phyloP scores from a whole-genome alignment of 164 flowering plant genomes.

The Hamamelis virginiana region DNA sequence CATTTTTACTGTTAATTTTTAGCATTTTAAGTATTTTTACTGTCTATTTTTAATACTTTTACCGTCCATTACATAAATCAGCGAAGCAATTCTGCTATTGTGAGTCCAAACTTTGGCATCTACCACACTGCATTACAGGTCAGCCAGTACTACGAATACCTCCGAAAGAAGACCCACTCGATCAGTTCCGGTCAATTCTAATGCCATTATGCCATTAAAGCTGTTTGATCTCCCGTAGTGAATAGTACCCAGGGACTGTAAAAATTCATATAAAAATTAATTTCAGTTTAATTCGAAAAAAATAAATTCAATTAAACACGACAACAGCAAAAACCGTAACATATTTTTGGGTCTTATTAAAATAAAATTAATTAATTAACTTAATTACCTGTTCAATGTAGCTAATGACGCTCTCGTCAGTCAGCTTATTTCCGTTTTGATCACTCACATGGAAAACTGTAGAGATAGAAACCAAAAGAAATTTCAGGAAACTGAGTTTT shows the following conservation, averaged over 20 bases:
- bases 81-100: slow-evolving; percentile 70
- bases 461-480: not conserved
- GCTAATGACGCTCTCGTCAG: slow-evolving; percentile 69
- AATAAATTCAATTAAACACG: not conserved
- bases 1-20: too few species aligned
- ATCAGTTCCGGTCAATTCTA: slow-evolving; percentile 80
- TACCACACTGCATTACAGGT: slow-evolving; percentile 65
- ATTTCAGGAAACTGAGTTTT: too few species aligned
- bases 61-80: slow-evolving; percentile 60
- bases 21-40: too few species aligned
- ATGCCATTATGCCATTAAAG: slow-evolving; percentile 60
- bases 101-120: slow-evolving; percentile 87
- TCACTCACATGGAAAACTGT: slow-evolving; percentile 96
- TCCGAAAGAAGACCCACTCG: slow-evolving; percentile 76
- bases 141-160: slow-evolving; percentile 71
- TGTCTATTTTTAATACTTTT: too few species aligned
- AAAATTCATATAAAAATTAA: not conserved
- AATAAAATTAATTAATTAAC: not conserved
- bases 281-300: not conserved
- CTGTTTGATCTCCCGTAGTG: slow-evolving; percentile 31
- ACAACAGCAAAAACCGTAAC: not conserved
- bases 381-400: slow-evolving; percentile 74
- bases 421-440: slow-evolving; percentile 71
- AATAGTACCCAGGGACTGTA: slow-evolving; percentile 69
- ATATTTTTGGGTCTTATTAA: not conserved